Conservation (phyloP, 2,329 filamentous ascomycete genomes). For the Cyphellophora europaea region DNA sequence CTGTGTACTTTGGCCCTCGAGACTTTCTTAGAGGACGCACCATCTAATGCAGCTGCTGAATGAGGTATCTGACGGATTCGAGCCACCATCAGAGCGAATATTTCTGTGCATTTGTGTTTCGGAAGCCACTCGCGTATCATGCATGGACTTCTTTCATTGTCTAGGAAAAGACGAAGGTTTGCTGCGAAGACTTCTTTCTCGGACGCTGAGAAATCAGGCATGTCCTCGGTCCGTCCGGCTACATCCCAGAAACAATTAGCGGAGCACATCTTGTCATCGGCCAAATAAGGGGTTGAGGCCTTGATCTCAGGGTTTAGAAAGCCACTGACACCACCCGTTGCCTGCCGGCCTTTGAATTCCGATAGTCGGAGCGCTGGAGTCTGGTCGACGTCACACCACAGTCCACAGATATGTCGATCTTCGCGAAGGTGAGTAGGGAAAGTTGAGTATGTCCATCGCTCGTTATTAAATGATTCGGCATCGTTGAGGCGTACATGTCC, state of each 20-base stretch:
- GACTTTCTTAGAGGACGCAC: neutral
- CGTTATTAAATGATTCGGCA: conserved; percentile 14
- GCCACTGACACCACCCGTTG: conserved; percentile 4
- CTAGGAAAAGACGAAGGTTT: conserved; percentile 12
- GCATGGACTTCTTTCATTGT: conserved; percentile 15
- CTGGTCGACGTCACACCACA: conserved; percentile 16
- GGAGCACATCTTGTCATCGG: conserved; percentile 11
- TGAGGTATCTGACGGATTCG: neutral
- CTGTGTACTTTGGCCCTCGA: neutral
- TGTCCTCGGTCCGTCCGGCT: conserved; percentile 6
- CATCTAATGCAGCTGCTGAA: too few species aligned
- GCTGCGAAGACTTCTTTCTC: conserved; percentile 7
- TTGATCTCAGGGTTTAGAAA: neutral
- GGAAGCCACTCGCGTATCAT: conserved; percentile 12
- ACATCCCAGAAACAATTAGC: conserved; percentile 15
- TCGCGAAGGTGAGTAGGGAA: conserved; percentile 2
- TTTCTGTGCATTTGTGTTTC: conserved; percentile 11
- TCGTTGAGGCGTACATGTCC: conserved; percentile 16
- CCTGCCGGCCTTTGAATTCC: conserved; percentile 5
- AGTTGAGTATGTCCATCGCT: conserved; percentile 8
- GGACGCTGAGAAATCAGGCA: conserved; percentile 7
- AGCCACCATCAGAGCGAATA: conserved; percentile 14
- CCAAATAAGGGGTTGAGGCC: conserved; percentile 3
- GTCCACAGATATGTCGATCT: conserved; percentile 15
- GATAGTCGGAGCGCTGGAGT: neutral